phyloP scores from a whole-genome alignment of 495 filamentous ascomycete genomes.

The Podospora conica region DNA sequence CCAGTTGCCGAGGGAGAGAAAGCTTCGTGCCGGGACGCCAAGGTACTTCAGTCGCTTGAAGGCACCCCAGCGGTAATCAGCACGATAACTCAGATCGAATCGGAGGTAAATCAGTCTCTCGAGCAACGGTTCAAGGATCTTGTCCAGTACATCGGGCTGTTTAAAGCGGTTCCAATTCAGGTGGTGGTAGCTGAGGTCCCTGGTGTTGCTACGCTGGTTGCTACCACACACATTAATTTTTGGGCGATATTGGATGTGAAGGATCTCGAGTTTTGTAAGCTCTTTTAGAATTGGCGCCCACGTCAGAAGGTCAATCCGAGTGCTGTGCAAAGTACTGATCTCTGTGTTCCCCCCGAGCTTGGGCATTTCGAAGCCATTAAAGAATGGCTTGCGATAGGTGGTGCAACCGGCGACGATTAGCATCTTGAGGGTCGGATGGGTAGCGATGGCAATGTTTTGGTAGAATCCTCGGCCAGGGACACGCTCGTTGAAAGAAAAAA shows the following conservation, averaged over 20 bases:
- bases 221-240: too few relatives aligned
- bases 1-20: not conserved
- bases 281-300: not conserved
- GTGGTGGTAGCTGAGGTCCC: not conserved
- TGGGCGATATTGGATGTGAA: not conserved
- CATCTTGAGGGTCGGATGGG: not conserved
- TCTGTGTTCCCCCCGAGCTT: not conserved
- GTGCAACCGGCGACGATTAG: not conserved
- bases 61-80: not conserved
- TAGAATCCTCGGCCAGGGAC: not conserved
- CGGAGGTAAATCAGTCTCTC: not conserved
- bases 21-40: not conserved
- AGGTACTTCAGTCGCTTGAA: not conserved
- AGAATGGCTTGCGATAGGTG: not conserved
- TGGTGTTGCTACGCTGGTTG: too few relatives aligned
- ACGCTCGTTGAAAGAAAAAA: not conserved
- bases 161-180: too few relatives aligned
- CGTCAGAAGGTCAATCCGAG: not conserved
- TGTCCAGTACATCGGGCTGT: not conserved
- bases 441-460: not conserved
- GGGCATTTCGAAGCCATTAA: not conserved
- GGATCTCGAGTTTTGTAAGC: not conserved
- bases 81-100: not conserved
- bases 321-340: not conserved
- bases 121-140: not conserved